Evolutionary conservation across 2,329 filamentous ascomycete species (phyloP).

Genomic region (Tolypocladium amazonense): DNA sequence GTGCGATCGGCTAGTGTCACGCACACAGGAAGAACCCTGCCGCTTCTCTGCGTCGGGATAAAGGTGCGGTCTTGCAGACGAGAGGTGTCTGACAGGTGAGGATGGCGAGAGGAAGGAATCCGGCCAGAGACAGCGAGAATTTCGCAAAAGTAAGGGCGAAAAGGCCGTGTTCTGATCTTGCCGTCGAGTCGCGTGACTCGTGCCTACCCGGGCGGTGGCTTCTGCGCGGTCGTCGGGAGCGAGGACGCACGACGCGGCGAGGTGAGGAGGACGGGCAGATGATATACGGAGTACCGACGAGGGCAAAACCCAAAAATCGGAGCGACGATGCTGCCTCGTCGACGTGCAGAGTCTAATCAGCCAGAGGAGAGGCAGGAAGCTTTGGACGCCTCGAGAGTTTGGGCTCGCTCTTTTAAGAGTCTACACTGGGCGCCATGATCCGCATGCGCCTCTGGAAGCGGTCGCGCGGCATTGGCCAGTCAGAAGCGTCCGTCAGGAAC

Average conservation of each 20-base stretch:
- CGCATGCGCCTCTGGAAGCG: constrained; percentile 7
- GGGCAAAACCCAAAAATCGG: neutral
- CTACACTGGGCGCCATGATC: neutral
- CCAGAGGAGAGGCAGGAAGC: neutral
- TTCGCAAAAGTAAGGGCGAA: neutral
- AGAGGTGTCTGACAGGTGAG: neutral
- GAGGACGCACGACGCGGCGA: neutral
- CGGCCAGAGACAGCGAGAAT: neutral
- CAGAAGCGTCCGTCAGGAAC: constrained; percentile 5
- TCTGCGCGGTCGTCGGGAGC: neutral
- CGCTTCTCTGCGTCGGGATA: neutral
- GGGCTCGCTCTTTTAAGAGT: constrained; percentile 1
- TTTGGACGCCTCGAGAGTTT: neutral
- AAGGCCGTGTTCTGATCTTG: neutral
- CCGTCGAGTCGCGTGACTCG: neutral
- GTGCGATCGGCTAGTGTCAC: neutral
- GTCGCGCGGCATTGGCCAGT: constrained; percentile 6
- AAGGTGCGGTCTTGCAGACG: neutral
- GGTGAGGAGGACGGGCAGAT: neutral
- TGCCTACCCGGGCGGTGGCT: neutral
- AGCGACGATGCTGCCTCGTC: neutral
- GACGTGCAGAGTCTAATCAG: neutral
- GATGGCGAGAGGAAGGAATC: neutral
- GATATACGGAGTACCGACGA: neutral
- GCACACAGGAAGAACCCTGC: neutral